phyloP scores from a whole-genome alignment of 257 asterid species.

The Solanum etuberosum region DNA sequence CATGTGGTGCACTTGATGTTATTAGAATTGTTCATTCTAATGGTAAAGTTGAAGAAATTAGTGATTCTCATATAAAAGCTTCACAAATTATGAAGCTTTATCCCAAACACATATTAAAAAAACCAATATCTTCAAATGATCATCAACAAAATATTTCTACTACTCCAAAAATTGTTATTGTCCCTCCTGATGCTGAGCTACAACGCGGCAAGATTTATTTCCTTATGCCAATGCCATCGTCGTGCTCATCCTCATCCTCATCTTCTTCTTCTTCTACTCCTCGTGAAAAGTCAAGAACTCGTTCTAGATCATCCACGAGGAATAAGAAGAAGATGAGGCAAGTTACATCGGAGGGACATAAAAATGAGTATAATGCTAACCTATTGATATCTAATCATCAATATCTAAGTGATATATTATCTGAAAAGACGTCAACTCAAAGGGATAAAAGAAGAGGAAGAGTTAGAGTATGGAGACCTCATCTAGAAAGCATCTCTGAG shows the following conservation, averaged over 20 bases:
- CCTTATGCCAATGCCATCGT: constrained; percentile 53
- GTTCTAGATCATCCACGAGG: not conserved
- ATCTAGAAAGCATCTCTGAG: constrained; percentile 77
- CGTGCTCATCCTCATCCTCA: constrained; percentile 1
- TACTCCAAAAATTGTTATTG: constrained; percentile 54
- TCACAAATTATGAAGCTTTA: constrained; percentile 65
- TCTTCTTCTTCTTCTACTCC: constrained; percentile 20
- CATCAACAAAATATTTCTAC: constrained; percentile 23
- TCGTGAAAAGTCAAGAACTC: not conserved
- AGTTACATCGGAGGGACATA: not conserved
- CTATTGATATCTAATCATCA: constrained; percentile 42
- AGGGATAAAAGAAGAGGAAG: constrained; percentile 80
- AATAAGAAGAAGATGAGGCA: constrained; percentile 25
- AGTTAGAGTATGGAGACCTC: constrained; percentile 76
- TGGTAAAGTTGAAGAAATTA: constrained; percentile 78
- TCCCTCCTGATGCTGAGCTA: constrained; percentile 76
- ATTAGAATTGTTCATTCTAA: constrained; percentile 79
- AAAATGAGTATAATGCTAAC: not conserved
- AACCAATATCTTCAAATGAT: constrained; percentile 29
- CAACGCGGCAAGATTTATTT: constrained; percentile 91
- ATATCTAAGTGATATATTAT: constrained; percentile 59
- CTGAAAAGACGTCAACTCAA: constrained; percentile 50
- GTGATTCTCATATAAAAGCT: constrained; percentile 48
- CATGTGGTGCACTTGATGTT: constrained; percentile 95
- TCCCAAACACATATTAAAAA: constrained; percentile 85